Evolutionary conservation across 208 protist genomes (phyloP), one percentile per base, ranked within the genome.

Genomic region (Leishmania mexicana): DNA sequence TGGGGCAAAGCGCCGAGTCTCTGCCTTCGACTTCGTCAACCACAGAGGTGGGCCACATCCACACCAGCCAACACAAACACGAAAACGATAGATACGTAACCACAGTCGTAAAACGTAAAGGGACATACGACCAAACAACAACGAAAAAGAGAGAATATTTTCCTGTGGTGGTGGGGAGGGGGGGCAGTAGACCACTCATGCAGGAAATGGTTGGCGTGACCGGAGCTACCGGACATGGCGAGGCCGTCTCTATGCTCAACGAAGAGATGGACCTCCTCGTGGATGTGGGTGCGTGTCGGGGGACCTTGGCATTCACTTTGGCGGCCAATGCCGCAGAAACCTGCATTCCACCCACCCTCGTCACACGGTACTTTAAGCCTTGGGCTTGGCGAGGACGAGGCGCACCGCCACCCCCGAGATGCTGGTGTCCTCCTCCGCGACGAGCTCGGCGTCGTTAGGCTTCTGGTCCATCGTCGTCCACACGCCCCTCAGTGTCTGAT

Each of bases 361-460:
- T 53, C 11, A n/a, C 10, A 10, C 31, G 19, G 35, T 35, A 51
- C 28, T 24, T 80, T 77, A 78, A 6, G 84, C 73, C 58, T 57
- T 82, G 3, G 79, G 72, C 35, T 87, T 79, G 2, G 87, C 89
- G 70, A 97, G 87, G 73, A 95, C 80, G 40, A 97, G 77, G 53
- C 85, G 83, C 72, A 97, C 88, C n/a, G 80, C 78, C 53, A 95
- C 86, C 53, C 86, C 95, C 2, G 92, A 95, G 82, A 97, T 96
- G 82, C 74, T 88, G 87, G 95, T 96, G n/a, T 97, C 94, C 71
- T 97, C 93, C 78, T 96, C 92, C 13, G 93, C 91, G 57, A 96
- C 85, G 17, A 93, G 74, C 73, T 83, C 88, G 10, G 91, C 90
- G 62, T 91, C 85, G 42, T 45, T 78, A 21, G 94, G 89, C 80